Percentiles rank a stretch among this genome's conserved stretches.
Evolutionary conservation across 2,329 filamentous ascomycete genomes (phyloP).

Genomic region (Monosporascus sp.): DNA sequence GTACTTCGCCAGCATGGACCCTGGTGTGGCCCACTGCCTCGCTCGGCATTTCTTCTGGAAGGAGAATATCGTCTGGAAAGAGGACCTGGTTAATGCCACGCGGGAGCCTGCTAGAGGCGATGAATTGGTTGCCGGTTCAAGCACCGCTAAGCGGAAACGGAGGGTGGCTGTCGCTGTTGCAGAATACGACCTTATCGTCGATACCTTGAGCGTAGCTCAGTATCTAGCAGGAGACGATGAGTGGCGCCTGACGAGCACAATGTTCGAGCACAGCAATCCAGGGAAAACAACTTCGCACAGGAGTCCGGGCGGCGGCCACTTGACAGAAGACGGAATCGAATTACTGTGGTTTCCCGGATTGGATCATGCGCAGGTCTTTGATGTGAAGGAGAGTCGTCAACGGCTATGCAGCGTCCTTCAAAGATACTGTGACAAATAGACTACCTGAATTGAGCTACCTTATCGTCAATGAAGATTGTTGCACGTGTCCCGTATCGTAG

Average conservation of each 20-base stretch:
- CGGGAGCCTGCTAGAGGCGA: constrained; percentile 4
- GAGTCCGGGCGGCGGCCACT: constrained; percentile 9
- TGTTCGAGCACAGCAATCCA: constrained; percentile 12
- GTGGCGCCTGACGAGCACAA: constrained; percentile 15
- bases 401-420: constrained; percentile 23
- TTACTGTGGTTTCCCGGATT: constrained; percentile 55
- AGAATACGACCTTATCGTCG: constrained; percentile 59
- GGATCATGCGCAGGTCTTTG: constrained; percentile 62
- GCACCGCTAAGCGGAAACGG: constrained; percentile 7
- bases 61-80: constrained; percentile 65
- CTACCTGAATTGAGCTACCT: constrained; percentile 3
- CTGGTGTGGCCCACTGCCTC: constrained; percentile 59
- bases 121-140: constrained; percentile 5
- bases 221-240: constrained; percentile 45
- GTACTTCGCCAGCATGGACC: constrained; percentile 66
- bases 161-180: constrained; percentile 53
- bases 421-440: constrained; percentile 20
- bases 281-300: constrained; percentile 22
- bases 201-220: constrained; percentile 50
- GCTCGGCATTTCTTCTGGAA: constrained; percentile 67
- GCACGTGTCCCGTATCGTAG: neutral
- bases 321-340: constrained; percentile 40
- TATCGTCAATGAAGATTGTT: neutral
- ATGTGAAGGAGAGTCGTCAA: constrained; percentile 25
- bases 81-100: constrained; percentile 45